A percentile compares a stretch with the other conserved stretches of the same genome.
Evolutionary conservation across 257 asterid species (phyloP).

Genomic region (Cruciata laevipes): DNA sequence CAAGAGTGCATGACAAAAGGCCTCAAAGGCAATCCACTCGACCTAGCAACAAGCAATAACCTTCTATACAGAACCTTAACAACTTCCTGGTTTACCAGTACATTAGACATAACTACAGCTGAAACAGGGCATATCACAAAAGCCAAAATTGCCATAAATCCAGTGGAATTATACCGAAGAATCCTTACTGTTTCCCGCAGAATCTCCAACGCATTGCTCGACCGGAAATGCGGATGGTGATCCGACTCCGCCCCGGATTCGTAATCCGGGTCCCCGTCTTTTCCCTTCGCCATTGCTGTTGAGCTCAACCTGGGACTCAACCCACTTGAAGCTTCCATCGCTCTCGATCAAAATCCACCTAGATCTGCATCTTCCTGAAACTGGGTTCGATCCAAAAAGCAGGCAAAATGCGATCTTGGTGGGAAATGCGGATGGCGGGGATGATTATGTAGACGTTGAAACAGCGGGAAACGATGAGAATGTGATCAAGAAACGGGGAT

Average conservation of each 20-base stretch:
- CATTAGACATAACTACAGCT: conserved; percentile 59
- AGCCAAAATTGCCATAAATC: conserved; percentile 56
- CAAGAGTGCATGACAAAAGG: conserved; percentile 68
- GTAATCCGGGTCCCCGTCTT: conserved; percentile 28
- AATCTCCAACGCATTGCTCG: conserved; percentile 73
- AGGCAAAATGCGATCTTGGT: neutral
- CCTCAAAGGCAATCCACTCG: conserved; percentile 69
- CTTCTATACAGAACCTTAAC: conserved; percentile 46
- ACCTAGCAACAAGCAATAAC: conserved; percentile 55
- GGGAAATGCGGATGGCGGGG: neutral
- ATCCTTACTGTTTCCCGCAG: conserved; percentile 77
- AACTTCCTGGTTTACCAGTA: conserved; percentile 55
- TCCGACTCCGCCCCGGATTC: conserved; percentile 44
- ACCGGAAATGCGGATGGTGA: conserved; percentile 32
- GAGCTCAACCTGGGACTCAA: conserved; percentile 43
- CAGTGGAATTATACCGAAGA: conserved; percentile 59
- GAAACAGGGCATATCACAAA: conserved; percentile 76
- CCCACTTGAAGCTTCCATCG: conserved; percentile 55
- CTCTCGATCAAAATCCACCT: conserved; percentile 7
- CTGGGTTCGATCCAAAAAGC: neutral
- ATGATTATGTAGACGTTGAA: neutral
- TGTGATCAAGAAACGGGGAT: neutral
- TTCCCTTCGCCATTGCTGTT: conserved; percentile 27
- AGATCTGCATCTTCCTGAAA: conserved; percentile 15
- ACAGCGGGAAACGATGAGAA: neutral